Evolutionary conservation across 1,284 basidiomycete genomes (phyloP).

Genomic region (Chalciporus piperatoides): DNA sequence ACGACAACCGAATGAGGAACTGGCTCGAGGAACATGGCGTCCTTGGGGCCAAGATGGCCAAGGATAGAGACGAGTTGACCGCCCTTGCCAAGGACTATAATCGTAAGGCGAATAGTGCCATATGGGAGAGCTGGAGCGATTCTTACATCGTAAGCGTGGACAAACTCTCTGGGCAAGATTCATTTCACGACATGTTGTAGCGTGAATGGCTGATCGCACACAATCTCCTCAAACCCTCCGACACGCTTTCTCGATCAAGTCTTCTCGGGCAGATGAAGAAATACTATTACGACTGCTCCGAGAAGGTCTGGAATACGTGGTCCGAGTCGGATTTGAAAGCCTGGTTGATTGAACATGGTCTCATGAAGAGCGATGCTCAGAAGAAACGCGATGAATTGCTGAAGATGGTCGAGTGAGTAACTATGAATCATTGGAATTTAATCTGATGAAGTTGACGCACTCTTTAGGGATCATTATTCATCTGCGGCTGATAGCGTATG

Average conservation of each 20-base stretch:
- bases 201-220: slow-evolving; percentile 81
- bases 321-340: slow-evolving; percentile 58
- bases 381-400: slow-evolving; percentile 72
- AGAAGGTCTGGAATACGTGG: slow-evolving; percentile 71
- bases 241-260: slow-evolving; percentile 49
- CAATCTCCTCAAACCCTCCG: slow-evolving; percentile 36
- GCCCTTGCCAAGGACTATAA: slow-evolving; percentile 69
- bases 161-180: background rate
- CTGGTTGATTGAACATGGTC: slow-evolving; percentile 71
- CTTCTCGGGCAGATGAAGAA: slow-evolving; percentile 68
- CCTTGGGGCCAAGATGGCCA: slow-evolving; percentile 61
- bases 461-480: slow-evolving; percentile 66
- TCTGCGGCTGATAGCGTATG: slow-evolving; percentile 67
- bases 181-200: slow-evolving; percentile 35
- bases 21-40: slow-evolving; percentile 78
- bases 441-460: background rate
- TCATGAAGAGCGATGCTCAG: slow-evolving; percentile 70
- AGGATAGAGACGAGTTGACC: slow-evolving; percentile 65
- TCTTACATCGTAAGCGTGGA: slow-evolving; percentile 65
- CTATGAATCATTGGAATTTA: background rate
- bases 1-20: slow-evolving; percentile 63
- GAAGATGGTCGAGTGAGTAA: slow-evolving; percentile 60
- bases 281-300: slow-evolving; percentile 69
- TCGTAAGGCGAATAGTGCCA: slow-evolving; percentile 53
- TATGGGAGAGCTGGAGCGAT: slow-evolving; percentile 85